Percentiles rank a stretch among this genome's conserved stretches.
phyloP scores from a whole-genome alignment of 306 rosid species.

The Trifolium pratense region DNA sequence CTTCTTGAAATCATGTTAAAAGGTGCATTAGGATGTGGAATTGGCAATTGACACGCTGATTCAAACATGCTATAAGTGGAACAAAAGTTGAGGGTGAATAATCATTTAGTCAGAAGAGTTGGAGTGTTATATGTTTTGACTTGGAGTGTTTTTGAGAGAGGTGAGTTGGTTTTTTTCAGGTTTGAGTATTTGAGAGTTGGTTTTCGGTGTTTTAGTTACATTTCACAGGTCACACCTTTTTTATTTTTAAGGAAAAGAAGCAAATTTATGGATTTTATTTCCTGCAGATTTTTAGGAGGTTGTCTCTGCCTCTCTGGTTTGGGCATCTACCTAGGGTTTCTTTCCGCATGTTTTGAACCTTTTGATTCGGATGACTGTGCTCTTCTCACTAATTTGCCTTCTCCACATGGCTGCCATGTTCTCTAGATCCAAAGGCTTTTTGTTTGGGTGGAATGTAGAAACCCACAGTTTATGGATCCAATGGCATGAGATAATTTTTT shows the following conservation, averaged over 20 bases:
- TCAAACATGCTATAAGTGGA: background rate
- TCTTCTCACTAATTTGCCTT: slow-evolving; percentile 26
- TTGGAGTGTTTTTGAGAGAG: background rate
- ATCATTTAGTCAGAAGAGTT: background rate
- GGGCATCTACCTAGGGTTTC: slow-evolving; percentile 2
- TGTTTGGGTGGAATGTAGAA: slow-evolving; percentile 11
- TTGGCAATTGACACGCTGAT: too few species aligned
- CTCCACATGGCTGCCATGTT: slow-evolving; percentile 26
- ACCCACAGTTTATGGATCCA: background rate
- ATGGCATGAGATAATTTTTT: too few species aligned
- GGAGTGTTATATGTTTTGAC: background rate
- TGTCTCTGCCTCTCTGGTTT: slow-evolving; percentile 2
- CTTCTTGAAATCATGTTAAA: too few species aligned
- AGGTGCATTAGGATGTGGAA: too few species aligned
- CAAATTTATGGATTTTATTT: background rate
- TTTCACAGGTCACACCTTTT: background rate
- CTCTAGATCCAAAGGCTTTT: slow-evolving; percentile 20
- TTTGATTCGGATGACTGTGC: slow-evolving; percentile 14
- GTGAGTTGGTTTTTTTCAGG: background rate
- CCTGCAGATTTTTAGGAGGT: slow-evolving; percentile 11
- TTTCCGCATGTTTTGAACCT: background rate
- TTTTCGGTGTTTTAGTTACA: background rate
- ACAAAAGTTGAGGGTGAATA: background rate
- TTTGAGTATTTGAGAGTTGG: background rate
- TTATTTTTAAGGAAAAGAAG: background rate